Evolutionary conservation across 2,329 filamentous ascomycete species (phyloP).

Genomic region (Penicillium vulpinum): DNA sequence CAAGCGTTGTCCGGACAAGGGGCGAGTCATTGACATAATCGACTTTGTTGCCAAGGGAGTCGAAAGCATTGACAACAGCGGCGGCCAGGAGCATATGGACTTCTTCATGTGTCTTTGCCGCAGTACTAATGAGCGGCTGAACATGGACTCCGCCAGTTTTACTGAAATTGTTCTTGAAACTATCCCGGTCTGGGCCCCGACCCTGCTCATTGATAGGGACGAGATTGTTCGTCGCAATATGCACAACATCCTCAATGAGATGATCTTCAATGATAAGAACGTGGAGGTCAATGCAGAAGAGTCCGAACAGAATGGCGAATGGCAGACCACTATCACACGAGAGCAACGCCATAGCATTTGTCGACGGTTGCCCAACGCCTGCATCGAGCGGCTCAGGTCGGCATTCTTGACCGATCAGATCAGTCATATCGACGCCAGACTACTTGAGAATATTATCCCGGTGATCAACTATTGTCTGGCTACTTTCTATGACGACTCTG

Average conservation of each 20-base stretch:
- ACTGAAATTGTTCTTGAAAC: constrained; percentile 39
- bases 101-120: constrained; percentile 57
- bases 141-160: constrained; percentile 37
- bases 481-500: constrained; percentile 39
- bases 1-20: constrained; percentile 36
- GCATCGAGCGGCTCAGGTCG: constrained; percentile 35
- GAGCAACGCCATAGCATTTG: constrained; percentile 31
- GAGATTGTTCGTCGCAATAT: constrained; percentile 47
- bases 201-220: constrained; percentile 54
- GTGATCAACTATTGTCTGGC: constrained; percentile 42
- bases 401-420: constrained; percentile 30
- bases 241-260: constrained; percentile 43
- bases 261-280: constrained; percentile 43
- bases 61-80: constrained; percentile 50
- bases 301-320: constrained; percentile 3
- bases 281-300: constrained; percentile 28
- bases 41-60: constrained; percentile 48
- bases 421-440: constrained; percentile 35
- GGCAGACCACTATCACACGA: constrained; percentile 11
- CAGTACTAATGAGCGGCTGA: constrained; percentile 40
- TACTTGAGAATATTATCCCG: constrained; percentile 38
- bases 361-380: constrained; percentile 33
- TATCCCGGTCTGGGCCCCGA: constrained; percentile 53
- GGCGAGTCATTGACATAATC: constrained; percentile 41
- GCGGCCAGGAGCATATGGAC: constrained; percentile 50